These are phyloP conservation scores for Pyrenochaeta sp. DNA, from an alignment of 2,329 filamentous ascomycete genomes.

Conservation along the genomic window DNA sequence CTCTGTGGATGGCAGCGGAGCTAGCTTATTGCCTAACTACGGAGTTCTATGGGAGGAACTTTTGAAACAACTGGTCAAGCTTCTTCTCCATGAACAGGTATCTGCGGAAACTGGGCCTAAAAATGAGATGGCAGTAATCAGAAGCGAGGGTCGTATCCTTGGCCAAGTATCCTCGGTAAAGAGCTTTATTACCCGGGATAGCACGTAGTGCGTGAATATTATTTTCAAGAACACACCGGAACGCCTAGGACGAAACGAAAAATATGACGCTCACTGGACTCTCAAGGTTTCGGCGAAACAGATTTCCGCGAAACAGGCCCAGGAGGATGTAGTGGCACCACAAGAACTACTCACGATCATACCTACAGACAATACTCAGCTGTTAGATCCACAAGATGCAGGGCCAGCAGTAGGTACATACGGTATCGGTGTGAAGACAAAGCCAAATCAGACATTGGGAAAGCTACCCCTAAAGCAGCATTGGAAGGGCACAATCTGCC, in stretches of 20 bases:
- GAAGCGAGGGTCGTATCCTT: slow-evolving; percentile 17
- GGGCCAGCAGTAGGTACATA: too few relatives aligned
- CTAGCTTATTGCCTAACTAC: slow-evolving; percentile 17
- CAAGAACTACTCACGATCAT: too few relatives aligned
- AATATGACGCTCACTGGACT: slow-evolving; percentile 2
- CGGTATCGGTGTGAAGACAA: too few relatives aligned
- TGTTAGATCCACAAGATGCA: too few relatives aligned
- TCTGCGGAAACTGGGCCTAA: slow-evolving; percentile 14
- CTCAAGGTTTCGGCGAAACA: slow-evolving; percentile 14
- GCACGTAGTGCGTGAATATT: slow-evolving; percentile 8
- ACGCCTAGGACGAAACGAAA: not conserved
- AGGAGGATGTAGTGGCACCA: too few relatives aligned
- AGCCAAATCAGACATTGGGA: too few relatives aligned
- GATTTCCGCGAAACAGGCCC: too few relatives aligned
- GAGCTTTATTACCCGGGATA: not conserved
- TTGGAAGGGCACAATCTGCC: too few relatives aligned
- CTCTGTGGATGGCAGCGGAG: slow-evolving; percentile 14
- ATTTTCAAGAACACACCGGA: not conserved
- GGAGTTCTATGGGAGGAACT: slow-evolving; percentile 17
- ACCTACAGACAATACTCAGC: too few relatives aligned
- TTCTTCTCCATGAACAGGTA: slow-evolving; percentile 15
- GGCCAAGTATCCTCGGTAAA: slow-evolving; percentile 11
- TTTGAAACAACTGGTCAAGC: slow-evolving; percentile 13
- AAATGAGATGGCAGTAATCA: slow-evolving; percentile 14
- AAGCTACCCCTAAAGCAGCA: too few relatives aligned